Evolutionary conservation across 768 basidiomycete genomes (phyloP).

Genomic region (Kwoniella sp.): DNA sequence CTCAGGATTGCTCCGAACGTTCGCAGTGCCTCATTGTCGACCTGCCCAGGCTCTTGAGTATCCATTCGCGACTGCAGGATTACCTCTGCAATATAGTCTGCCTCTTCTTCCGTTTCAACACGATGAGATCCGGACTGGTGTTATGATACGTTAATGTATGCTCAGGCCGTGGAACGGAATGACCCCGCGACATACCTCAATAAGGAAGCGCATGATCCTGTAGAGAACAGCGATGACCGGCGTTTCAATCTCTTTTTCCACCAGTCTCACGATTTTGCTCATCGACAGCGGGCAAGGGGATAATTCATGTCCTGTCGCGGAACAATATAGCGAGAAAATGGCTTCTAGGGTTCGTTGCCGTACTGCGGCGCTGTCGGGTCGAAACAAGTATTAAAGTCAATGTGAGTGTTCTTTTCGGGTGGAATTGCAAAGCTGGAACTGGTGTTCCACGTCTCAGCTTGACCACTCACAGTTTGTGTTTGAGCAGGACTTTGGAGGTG

Average conservation of each 20-base stretch:
- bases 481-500: conserved; percentile 25
- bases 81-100: conserved; percentile 30
- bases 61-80: conserved; percentile 2
- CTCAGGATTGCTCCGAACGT: not conserved
- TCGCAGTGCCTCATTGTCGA: conserved; percentile 15
- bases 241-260: conserved; percentile 7
- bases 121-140: conserved; percentile 21
- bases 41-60: conserved; percentile 1
- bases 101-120: conserved; percentile 26
- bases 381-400: not conserved
- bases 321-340: conserved; percentile 24
- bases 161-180: too few species aligned
- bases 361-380: conserved; percentile 27
- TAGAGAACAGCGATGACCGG: conserved; percentile 23
- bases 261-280: conserved; percentile 24
- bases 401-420: too few species aligned
- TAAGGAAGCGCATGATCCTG: conserved; percentile 14
- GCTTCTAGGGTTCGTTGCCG: conserved; percentile 35
- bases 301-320: not conserved
- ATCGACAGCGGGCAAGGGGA: conserved; percentile 35
- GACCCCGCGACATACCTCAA: conserved; percentile 43
- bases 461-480: conserved; percentile 34
- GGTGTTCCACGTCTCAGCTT: too few species aligned
- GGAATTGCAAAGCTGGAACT: too few species aligned
- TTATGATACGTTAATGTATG: not conserved